Evolutionary conservation across 2,329 filamentous ascomycete species (phyloP).

Genomic region (Neonectria neomacrospora): DNA sequence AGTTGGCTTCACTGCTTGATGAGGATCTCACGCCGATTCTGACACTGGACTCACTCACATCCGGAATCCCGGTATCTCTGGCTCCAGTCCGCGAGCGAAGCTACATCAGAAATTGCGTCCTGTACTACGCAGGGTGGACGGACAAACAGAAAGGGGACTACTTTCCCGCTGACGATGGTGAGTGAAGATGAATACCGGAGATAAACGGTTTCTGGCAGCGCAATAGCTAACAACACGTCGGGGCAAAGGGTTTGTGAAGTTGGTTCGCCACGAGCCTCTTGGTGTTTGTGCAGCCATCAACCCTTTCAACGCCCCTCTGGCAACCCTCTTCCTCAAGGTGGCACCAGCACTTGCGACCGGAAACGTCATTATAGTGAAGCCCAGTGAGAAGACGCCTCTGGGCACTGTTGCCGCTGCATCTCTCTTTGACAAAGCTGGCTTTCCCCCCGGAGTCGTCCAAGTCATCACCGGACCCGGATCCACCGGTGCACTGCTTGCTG

Average conservation of each 20-base stretch:
- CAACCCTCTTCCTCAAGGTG: constrained; percentile 44
- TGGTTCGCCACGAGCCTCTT: constrained; percentile 27
- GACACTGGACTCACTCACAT: constrained; percentile 26
- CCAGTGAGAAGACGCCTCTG: constrained; percentile 62
- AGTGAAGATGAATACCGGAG: background rate
- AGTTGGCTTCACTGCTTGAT: constrained; percentile 24
- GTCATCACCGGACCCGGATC: constrained; percentile 62
- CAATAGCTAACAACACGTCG: no score
- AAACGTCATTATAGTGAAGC: constrained; percentile 64
- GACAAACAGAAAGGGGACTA: constrained; percentile 31
- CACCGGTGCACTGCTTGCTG: constrained; percentile 67
- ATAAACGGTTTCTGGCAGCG: background rate
- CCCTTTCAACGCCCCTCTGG: constrained; percentile 30
- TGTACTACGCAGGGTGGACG: constrained; percentile 31
- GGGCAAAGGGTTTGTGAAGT: constrained; percentile 28
- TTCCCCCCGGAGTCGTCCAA: constrained; percentile 66
- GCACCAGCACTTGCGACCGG: constrained; percentile 63
- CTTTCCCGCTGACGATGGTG: constrained; percentile 28
- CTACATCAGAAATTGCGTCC: constrained; percentile 27
- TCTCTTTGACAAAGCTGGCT: constrained; percentile 63
- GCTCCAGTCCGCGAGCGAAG: constrained; percentile 26
- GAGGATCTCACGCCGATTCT: constrained; percentile 21
- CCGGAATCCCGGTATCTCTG: constrained; percentile 26
- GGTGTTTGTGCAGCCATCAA: constrained; percentile 30
- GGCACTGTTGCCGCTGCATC: constrained; percentile 50